Evolutionary conservation across 495 filamentous ascomycete genomes (phyloP).

Genomic region (Talaromyces adpressus): DNA sequence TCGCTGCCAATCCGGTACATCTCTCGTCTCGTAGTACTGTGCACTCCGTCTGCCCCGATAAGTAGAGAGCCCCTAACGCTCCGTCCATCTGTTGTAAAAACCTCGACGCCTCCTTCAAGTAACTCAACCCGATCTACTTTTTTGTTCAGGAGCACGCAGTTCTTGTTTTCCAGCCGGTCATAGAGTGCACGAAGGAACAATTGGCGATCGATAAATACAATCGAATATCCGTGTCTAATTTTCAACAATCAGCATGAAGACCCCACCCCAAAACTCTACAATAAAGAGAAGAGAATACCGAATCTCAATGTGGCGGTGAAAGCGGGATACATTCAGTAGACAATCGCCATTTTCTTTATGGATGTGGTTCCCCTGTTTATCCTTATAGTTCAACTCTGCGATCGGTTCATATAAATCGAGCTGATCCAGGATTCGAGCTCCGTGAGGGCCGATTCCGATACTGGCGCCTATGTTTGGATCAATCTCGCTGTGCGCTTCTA

Average conservation of each 20-base stretch:
- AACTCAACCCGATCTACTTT: not conserved
- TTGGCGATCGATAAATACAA: not conserved
- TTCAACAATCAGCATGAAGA: not conserved
- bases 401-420: not conserved
- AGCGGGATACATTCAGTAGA: not conserved
- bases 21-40: not conserved
- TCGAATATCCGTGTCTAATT: not conserved
- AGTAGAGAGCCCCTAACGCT: not conserved
- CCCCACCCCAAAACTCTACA: not conserved
- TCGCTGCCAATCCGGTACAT: not conserved
- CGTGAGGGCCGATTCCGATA: not conserved
- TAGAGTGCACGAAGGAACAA: not conserved
- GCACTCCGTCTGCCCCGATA: not conserved
- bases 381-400: not conserved
- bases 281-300: not conserved
- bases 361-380: not conserved
- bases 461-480: not conserved
- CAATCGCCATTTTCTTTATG: not conserved
- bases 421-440: not conserved
- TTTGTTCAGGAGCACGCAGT: not conserved
- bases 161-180: not conserved
- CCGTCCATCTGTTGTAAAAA: not conserved
- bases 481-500: constrained; percentile 12
- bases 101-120: not conserved
- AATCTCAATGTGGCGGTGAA: not conserved